These are phyloP conservation scores for Plasmodium gaboni DNA, from an alignment of 169 alveolate genomes.

Conservation along the genomic window DNA sequence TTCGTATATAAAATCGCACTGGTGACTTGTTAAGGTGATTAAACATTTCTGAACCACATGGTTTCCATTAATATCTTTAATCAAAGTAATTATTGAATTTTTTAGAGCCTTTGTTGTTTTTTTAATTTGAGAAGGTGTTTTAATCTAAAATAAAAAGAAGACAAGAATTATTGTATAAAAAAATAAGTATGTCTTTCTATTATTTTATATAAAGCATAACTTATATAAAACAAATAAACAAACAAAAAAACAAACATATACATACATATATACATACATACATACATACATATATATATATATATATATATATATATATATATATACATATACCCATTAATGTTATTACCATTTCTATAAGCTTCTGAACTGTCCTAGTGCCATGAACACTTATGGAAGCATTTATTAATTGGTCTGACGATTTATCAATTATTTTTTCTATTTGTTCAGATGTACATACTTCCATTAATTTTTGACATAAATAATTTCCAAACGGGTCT, in stretches of 20 bases:
- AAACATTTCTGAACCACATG: conserved; percentile 94
- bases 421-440: conserved; percentile 80
- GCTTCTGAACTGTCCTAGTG: conserved; percentile 94
- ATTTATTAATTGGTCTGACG: conserved; percentile 83
- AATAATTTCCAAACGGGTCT: conserved; percentile 95
- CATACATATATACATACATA: neutral
- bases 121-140: conserved; percentile 40
- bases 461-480: conserved; percentile 94
- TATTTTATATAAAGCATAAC: neutral
- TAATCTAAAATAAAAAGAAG: conserved; percentile 28
- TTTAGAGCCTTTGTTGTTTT: conserved; percentile 68
- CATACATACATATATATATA: neutral
- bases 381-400: conserved; percentile 94
- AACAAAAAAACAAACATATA: neutral
- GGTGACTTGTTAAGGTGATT: conserved; percentile 80
- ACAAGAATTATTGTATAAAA: neutral
- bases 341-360: conserved; percentile 88
- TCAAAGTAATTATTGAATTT: conserved; percentile 80
- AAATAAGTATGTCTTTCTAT: neutral
- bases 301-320: neutral
- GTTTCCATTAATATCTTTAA: conserved; percentile 93
- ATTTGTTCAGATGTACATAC: conserved; percentile 83
- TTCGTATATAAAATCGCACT: conserved; percentile 90
- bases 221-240: neutral
- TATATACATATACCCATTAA: neutral